Evolutionary conservation across 345 rosid genomes (phyloP), one percentile per base, ranked within the genome.

Genomic region (Schrenkiella parvula): DNA sequence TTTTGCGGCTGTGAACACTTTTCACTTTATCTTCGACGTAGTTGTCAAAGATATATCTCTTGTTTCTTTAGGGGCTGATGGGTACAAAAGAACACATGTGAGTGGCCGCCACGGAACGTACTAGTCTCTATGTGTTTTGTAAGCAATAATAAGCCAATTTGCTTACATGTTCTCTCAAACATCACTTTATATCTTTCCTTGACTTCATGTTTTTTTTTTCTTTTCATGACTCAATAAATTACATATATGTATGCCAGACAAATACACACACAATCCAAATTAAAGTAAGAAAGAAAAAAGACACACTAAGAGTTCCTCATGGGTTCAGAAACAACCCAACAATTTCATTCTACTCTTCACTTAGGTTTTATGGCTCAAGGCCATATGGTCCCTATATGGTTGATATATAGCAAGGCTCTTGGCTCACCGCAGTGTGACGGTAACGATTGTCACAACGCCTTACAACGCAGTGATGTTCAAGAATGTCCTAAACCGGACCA

Each of bases 391-490:
- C 85, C 79, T 9, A 62, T 80, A n/a, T n/a, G 78, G 13, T 74
- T 8, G 83, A 82, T 71, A 71, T 84, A 5, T n/a, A n/a, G 88
- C 79, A 18, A 74, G 64, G 56, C n/a, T 79, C 13, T 46, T 84
- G 34, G 83, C 84, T 25, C 68, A 41, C 10, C 86, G 58, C 3
- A 80, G 81, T 22, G 71, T 22, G 1, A 17, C 4, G 2, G 10
- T 80, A 70, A 80, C 80, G 3, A 63, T 82, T 1, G 42, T 84
- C 71, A 76, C 87, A 8, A 84, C 90, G 8, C 78, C 80, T 32
- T 12, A 68, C 0, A 81, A 79, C 18, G 75, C 81, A 15, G 41
- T 31, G 28, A 42, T 77, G 8, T 66, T 70, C 42, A 38, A 55
- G 34, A 31, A 48, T 22, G 31, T 35, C 21, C 3, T 77, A 26